phyloP scores from a whole-genome alignment of 2,329 filamentous ascomycete genomes.

The Aureobasidium vineae region DNA sequence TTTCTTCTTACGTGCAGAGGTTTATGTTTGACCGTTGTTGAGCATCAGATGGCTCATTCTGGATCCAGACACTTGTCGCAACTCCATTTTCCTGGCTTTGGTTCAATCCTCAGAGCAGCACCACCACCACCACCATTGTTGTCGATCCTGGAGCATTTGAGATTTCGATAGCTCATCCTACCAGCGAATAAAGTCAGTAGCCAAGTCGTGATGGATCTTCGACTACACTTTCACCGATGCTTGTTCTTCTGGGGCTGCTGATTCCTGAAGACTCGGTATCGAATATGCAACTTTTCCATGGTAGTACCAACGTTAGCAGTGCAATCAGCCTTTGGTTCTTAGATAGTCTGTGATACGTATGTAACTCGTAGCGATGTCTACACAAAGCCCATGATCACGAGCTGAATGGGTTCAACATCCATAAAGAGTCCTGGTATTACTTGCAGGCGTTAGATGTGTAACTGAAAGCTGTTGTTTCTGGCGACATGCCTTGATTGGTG shows the following conservation, averaged over 20 bases:
- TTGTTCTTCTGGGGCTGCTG: neutral
- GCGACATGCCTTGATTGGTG: neutral
- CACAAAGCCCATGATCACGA: neutral
- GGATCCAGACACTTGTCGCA: neutral
- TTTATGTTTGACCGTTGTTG: neutral
- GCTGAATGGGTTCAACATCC: no score
- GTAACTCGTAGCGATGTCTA: neutral
- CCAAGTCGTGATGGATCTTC: neutral
- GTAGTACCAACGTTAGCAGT: neutral
- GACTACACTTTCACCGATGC: neutral
- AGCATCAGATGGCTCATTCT: neutral
- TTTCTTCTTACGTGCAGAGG: conserved; percentile 8
- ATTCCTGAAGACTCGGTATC: neutral
- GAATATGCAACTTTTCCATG: neutral
- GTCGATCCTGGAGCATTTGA: neutral
- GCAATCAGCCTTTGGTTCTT: neutral
- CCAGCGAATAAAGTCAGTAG: neutral
- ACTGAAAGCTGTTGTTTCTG: no score
- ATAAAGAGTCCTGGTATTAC: no score
- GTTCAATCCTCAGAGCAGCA: neutral
- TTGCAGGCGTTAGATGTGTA: no score
- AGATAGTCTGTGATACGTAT: neutral
- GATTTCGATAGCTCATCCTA: neutral
- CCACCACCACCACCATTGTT: no score
- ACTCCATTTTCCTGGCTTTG: neutral